Conservation (phyloP, 2,329 filamentous ascomycete genomes). For the Alternaria gaisen region DNA sequence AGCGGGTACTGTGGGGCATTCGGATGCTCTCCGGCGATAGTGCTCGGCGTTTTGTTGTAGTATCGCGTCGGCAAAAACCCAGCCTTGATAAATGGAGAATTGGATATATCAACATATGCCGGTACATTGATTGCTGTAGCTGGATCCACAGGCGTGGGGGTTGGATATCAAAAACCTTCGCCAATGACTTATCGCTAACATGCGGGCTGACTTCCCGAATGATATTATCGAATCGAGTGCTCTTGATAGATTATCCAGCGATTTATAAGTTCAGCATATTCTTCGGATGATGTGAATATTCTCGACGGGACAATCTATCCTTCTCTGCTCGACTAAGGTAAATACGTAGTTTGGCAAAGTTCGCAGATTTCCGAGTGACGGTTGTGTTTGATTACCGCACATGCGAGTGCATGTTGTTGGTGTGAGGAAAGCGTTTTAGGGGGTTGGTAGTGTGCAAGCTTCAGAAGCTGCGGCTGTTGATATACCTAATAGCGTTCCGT, state of each 20-base stretch:
- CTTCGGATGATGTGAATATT: not conserved
- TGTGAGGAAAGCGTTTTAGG: no score
- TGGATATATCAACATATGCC: constrained; percentile 18
- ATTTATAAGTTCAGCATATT: not conserved
- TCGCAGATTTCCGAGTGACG: no score
- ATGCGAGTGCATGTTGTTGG: no score
- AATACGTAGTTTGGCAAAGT: not conserved
- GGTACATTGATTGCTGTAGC: constrained; percentile 8
- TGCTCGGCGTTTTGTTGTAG: constrained; percentile 17
- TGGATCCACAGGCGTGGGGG: constrained; percentile 12
- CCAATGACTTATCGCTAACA: not conserved
- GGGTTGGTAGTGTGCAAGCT: not conserved
- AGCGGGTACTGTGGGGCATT: constrained; percentile 20
- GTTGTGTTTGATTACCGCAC: no score
- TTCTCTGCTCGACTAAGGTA: not conserved
- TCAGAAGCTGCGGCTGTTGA: not conserved
- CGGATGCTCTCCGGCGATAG: constrained; percentile 28
- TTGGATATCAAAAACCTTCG: not conserved
- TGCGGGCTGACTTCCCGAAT: not conserved
- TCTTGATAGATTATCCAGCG: not conserved
- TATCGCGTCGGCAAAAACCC: constrained; percentile 14
- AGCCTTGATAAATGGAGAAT: not conserved
- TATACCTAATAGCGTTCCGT: not conserved
- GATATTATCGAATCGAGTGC: not conserved
- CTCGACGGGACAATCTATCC: no score